A percentile compares a stretch with the other conserved stretches of the same genome.
phyloP scores from a whole-genome alignment of 805 yeast genomes.

The Candida loeiensis region DNA sequence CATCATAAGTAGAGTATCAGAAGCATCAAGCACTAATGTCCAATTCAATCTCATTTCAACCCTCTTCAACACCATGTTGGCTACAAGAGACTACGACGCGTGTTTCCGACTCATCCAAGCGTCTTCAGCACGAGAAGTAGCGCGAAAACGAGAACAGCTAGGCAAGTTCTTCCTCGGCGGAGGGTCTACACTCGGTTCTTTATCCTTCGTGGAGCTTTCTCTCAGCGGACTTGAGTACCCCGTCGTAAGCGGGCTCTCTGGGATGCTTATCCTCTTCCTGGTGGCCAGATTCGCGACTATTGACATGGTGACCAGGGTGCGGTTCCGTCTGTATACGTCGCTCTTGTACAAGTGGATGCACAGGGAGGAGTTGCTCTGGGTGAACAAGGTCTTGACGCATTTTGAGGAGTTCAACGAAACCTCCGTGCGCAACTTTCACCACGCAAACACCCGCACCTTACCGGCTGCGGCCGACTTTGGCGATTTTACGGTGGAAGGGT shows the following conservation, averaged over 20 bases:
- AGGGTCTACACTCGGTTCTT: neutral
- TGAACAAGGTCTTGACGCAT: slow-evolving; percentile 34
- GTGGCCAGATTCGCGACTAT: neutral
- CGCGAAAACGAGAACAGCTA: neutral
- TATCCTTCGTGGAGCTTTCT: neutral
- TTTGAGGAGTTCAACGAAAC: slow-evolving; percentile 43
- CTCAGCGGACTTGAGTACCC: slow-evolving; percentile 2
- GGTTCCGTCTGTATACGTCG: slow-evolving; percentile 26
- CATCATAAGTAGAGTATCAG: neutral
- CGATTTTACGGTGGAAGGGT: slow-evolving; percentile 24
- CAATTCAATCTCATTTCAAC: neutral
- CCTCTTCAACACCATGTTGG: slow-evolving; percentile 18
- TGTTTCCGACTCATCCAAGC: slow-evolving; percentile 26
- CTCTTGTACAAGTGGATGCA: slow-evolving; percentile 25
- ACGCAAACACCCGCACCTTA: slow-evolving; percentile 23
- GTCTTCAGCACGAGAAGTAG: neutral
- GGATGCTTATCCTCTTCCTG: neutral
- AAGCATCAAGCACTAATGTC: neutral
- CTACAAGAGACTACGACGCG: slow-evolving; percentile 25
- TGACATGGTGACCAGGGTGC: slow-evolving; percentile 24
- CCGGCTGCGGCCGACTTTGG: slow-evolving; percentile 7
- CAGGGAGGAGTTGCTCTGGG: slow-evolving; percentile 27
- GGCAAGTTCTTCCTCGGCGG: neutral
- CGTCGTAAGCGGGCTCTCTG: neutral
- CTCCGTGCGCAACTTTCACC: slow-evolving; percentile 39